Base-by-base conservation (phyloP, 257 asterid genomes). In the Scutellaria barbata region DNA sequence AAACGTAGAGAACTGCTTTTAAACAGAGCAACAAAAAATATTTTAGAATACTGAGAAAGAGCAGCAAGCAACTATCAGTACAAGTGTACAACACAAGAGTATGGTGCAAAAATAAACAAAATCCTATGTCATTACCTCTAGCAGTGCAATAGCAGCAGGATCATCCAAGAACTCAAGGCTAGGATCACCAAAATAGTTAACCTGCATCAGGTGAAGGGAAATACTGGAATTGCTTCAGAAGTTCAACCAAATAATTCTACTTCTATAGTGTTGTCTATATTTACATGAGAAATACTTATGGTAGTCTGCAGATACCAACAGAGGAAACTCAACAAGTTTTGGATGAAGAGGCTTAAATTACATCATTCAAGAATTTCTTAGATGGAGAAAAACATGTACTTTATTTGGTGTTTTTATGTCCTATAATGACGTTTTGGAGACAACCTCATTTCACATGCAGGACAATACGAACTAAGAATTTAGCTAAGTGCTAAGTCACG, bases 141-240 rank as follows among this genome's bases (percentile, higher is more conserved):
- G 55, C 87, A 94, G 74, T 61, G 96, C 99, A 74, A 74, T 79
- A 54, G 95, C 82, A 42, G 95, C 84, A 43, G 99, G 99, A 78
- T 94, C 99, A 76, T 94, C 99, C 10, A 91, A 87, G 80, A 94
- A 86, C 87, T 94, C 99, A 20, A 89, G 90, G 74, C 96, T 88
- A 77, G 88, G 86, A 73, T 94, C 99, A 77, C 85, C 92, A 53
- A 89, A 77, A 75, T 91, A 94, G 77, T 94, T 94, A 60, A 94
- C 81, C 98, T 93, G 89, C 81, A 82, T 78, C 50, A 30, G 37
- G 73, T 54, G 22, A 72, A 58, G 73, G 39, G 43, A 78, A 72
- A 52, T 54, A 52, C 37, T 55, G 68, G 59, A 71, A 39, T 59
- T 22, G 11, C n/a, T 37, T 39, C 53, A 79, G 45, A 69, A 67